Evolutionary conservation across 23 red algal genomes (phyloP).

Genomic region (Agarophyton chilense): DNA sequence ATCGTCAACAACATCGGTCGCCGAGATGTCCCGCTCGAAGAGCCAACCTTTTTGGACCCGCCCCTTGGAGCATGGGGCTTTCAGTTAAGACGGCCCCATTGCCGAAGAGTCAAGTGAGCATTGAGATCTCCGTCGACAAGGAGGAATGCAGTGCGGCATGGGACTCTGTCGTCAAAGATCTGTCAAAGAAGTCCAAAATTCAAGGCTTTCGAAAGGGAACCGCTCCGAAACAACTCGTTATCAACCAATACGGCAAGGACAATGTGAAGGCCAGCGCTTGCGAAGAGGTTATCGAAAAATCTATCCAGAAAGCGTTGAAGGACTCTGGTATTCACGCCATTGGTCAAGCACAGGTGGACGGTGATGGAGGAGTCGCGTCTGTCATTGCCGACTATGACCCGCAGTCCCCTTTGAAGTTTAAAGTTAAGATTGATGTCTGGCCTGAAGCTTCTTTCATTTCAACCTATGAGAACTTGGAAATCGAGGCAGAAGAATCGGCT

Average conservation of each 20-base stretch:
- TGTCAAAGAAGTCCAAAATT: constrained; percentile 67
- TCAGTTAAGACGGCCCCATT: constrained; percentile 50
- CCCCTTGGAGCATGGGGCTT: constrained; percentile 26
- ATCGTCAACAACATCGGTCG: background rate
- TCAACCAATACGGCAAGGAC: constrained; percentile 87
- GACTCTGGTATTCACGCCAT: constrained; percentile 70
- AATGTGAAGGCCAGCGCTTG: constrained; percentile 71
- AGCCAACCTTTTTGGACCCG: background rate
- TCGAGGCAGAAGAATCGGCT: constrained; percentile 66
- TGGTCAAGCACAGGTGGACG: constrained; percentile 73
- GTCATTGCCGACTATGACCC: constrained; percentile 75
- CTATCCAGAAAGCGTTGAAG: constrained; percentile 74
- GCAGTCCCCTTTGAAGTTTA: constrained; percentile 70
- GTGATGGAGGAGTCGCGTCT: constrained; percentile 66
- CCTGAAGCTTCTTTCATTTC: constrained; percentile 77
- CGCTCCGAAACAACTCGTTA: constrained; percentile 81
- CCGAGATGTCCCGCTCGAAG: background rate
- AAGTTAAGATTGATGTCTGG: constrained; percentile 97
- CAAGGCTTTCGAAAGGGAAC: constrained; percentile 94
- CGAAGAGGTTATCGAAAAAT: constrained; percentile 88
- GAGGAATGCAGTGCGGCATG: constrained; percentile 73
- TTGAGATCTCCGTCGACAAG: constrained; percentile 62
- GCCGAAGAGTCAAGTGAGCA: constrained; percentile 45
- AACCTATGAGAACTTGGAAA: constrained; percentile 67
- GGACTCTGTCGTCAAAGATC: constrained; percentile 66